Evolutionary conservation across 2,329 filamentous ascomycete genomes (phyloP).

Genomic region (Zymoseptoria tritici): DNA sequence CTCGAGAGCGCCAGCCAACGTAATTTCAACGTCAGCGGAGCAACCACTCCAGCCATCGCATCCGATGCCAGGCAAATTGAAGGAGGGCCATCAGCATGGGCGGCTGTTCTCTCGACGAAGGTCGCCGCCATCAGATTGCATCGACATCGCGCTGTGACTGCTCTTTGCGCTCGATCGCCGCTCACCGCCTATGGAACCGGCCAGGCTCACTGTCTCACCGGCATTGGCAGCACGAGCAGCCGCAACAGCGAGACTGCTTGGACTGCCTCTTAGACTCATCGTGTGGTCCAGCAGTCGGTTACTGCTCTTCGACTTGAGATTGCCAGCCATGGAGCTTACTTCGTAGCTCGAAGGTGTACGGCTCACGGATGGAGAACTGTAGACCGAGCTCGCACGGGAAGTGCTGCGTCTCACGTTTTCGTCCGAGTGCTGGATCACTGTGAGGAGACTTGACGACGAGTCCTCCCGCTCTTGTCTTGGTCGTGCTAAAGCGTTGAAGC

Average conservation of each 20-base stretch:
- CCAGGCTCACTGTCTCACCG: background rate
- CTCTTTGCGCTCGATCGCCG: background rate
- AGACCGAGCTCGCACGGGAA: constrained; percentile 22
- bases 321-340: background rate
- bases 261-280: constrained; percentile 18
- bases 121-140: background rate
- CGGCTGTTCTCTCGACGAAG: constrained; percentile 4
- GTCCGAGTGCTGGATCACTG: constrained; percentile 18
- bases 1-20: background rate
- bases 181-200: background rate
- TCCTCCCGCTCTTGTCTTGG: constrained; percentile 33
- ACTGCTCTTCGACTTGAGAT: constrained; percentile 4
- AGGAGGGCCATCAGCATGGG: background rate
- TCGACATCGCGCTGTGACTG: background rate
- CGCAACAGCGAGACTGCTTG: background rate
- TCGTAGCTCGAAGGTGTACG: background rate
- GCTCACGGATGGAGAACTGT: constrained; percentile 15
- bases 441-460: constrained; percentile 34
- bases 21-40: background rate
- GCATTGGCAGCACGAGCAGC: constrained; percentile 19
- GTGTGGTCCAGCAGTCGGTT: constrained; percentile 18
- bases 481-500: constrained; percentile 22
- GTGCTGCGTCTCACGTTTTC: constrained; percentile 22
- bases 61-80: background rate
- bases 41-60: background rate